These are phyloP conservation scores for Fusarium chlamydosporum DNA, from an alignment of 2,329 filamentous ascomycete genomes.

Conservation along the genomic window DNA sequence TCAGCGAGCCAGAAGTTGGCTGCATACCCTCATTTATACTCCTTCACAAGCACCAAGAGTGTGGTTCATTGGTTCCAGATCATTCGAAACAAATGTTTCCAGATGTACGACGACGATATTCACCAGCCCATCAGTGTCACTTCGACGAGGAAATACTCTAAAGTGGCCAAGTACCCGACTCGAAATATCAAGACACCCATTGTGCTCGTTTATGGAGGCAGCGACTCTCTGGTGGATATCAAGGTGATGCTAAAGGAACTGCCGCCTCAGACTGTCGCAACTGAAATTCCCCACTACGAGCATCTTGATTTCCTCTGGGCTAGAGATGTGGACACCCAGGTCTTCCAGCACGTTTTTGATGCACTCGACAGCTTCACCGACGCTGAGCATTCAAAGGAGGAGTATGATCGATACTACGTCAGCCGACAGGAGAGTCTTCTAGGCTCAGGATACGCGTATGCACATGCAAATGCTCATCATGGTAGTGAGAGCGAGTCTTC, in stretches of 20 bases:
- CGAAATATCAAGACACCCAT: constrained; percentile 97
- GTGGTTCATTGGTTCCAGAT: constrained; percentile 99
- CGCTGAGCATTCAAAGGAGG: constrained; percentile 70
- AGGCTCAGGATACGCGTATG: constrained; percentile 53
- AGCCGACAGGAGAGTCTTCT: constrained; percentile 67
- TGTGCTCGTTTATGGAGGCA: constrained; percentile 92
- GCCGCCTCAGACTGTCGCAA: constrained; percentile 85
- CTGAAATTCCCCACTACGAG: constrained; percentile 91
- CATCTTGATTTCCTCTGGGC: constrained; percentile 98
- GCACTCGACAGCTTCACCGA: constrained; percentile 81
- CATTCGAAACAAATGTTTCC: constrained; percentile 94
- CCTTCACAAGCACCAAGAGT: constrained; percentile 95
- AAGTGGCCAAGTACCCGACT: constrained; percentile 95
- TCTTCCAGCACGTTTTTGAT: constrained; percentile 93
- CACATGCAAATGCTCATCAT: constrained; percentile 47
- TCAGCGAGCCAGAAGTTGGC: constrained; percentile 89
- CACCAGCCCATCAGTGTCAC: constrained; percentile 80
- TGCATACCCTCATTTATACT: constrained; percentile 95
- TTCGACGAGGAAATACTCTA: constrained; percentile 86
- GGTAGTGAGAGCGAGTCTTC: constrained; percentile 58
- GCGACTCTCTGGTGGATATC: constrained; percentile 94
- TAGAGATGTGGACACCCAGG: constrained; percentile 82
- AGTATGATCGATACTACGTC: constrained; percentile 70
- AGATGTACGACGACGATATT: constrained; percentile 98
- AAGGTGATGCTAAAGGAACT: constrained; percentile 91